Percentiles rank a stretch among this genome's conserved stretches.
Evolutionary conservation across 441 rosid genomes (phyloP).

Genomic region (Melastoma candidum): DNA sequence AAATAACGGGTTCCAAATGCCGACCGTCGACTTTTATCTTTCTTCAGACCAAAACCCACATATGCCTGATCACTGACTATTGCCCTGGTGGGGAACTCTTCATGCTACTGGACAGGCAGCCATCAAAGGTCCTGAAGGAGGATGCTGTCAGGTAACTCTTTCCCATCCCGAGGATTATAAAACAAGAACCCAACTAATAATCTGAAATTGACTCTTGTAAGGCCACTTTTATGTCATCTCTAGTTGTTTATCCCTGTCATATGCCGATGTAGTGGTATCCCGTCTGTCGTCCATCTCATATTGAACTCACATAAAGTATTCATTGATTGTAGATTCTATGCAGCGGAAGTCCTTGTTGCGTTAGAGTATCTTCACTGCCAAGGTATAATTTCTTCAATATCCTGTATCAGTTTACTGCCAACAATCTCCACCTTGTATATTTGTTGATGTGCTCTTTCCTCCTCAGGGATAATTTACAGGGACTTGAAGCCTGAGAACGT

Average conservation of each 20-base stretch:
- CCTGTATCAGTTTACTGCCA: not conserved
- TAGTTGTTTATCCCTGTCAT: too few species aligned
- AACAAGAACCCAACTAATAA: too few species aligned
- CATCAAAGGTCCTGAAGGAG: constrained; percentile 75
- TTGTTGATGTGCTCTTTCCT: constrained; percentile 2
- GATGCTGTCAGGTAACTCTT: constrained; percentile 66
- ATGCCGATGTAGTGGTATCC: too few species aligned
- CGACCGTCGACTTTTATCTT: constrained; percentile 9
- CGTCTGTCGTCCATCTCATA: too few species aligned
- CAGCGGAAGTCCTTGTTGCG: constrained; percentile 80
- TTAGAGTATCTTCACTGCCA: constrained; percentile 97
- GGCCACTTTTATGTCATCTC: too few species aligned
- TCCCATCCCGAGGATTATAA: too few species aligned
- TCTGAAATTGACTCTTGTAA: too few species aligned
- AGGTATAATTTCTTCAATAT: constrained; percentile 36
- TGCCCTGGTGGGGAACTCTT: constrained; percentile 95
- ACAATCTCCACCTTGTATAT: not conserved
- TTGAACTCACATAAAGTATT: not conserved
- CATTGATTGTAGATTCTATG: constrained; percentile 56
- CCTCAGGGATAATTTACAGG: constrained; percentile 80
- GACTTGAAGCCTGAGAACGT: constrained; percentile 95
- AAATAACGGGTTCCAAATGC: not conserved
- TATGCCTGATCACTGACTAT: constrained; percentile 92
- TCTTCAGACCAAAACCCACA: constrained; percentile 88
- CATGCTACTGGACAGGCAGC: constrained; percentile 83